phyloP scores from a whole-genome alignment of 345 rosid species.

The Ceriops zippeliana region DNA sequence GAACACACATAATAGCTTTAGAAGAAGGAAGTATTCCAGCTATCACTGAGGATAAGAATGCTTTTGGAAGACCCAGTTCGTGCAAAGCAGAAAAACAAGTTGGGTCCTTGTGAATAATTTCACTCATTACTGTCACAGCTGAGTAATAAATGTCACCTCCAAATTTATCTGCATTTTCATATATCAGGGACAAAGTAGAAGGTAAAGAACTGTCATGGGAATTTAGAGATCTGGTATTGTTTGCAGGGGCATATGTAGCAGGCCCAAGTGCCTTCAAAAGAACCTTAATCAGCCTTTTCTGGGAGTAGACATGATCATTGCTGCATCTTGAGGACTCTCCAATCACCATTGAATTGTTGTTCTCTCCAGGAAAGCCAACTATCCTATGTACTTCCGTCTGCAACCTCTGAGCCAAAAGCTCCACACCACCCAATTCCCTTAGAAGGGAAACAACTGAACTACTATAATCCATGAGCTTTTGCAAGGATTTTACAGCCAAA shows the following conservation, averaged over 20 bases:
- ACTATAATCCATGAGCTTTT: constrained; percentile 94
- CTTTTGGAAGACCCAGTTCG: constrained; percentile 87
- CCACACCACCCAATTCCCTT: constrained; percentile 89
- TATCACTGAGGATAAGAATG: constrained; percentile 82
- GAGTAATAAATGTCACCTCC: constrained; percentile 93
- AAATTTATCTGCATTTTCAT: constrained; percentile 68
- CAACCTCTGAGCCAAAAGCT: constrained; percentile 84
- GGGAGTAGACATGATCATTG: constrained; percentile 56
- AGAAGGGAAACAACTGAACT: constrained; percentile 84
- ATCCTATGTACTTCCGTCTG: constrained; percentile 77
- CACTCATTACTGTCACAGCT: constrained; percentile 98
- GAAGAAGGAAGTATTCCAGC: constrained; percentile 87
- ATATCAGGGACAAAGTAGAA: constrained; percentile 69
- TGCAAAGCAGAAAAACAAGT: constrained; percentile 70
- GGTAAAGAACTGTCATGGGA: constrained; percentile 76
- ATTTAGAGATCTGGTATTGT: constrained; percentile 57
- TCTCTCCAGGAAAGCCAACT: constrained; percentile 47
- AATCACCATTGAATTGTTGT: constrained; percentile 51
- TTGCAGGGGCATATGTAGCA: constrained; percentile 79
- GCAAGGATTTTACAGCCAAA: constrained; percentile 85
- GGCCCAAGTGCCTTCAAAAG: constrained; percentile 93
- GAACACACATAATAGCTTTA: constrained; percentile 89
- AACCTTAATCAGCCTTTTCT: constrained; percentile 93
- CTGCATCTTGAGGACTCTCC: constrained; percentile 57
- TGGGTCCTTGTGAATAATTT: constrained; percentile 94